Evolutionary conservation across 257 asterid species (phyloP).

Genomic region (Primulina tabacum): DNA sequence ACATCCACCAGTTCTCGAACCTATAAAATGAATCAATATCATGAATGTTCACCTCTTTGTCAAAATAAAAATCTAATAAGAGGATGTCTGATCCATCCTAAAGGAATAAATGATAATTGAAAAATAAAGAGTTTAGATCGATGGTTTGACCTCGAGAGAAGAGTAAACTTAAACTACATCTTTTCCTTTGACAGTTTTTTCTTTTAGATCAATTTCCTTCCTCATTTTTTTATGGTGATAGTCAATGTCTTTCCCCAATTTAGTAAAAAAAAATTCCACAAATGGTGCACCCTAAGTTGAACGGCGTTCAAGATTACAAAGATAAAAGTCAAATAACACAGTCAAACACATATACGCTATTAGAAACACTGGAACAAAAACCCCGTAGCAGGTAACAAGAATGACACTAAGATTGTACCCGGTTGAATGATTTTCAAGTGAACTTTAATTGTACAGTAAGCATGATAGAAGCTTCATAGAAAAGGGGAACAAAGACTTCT

Average conservation of each 20-base stretch:
- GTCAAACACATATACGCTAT: not conserved
- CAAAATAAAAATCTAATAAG: not conserved
- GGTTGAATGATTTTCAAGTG: not conserved
- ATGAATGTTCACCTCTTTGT: slow-evolving; percentile 7
- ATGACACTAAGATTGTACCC: not conserved
- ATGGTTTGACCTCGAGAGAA: slow-evolving; percentile 13
- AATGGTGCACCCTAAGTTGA: not conserved
- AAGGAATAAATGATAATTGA: not conserved
- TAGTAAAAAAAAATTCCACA: not conserved
- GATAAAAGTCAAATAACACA: slow-evolving; percentile 14
- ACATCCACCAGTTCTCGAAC: slow-evolving; percentile 7
- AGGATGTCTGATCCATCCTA: not conserved
- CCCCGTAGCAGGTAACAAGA: not conserved
- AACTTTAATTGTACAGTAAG: no score
- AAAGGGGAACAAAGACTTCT: not conserved
- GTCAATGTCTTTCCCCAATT: slow-evolving; percentile 6
- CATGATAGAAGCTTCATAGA: not conserved
- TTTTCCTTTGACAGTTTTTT: not conserved
- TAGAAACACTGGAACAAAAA: slow-evolving; percentile 3
- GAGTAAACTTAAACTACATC: slow-evolving; percentile 8
- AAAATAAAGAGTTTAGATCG: not conserved
- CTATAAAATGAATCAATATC: slow-evolving; percentile 14
- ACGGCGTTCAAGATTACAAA: not conserved
- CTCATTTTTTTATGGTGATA: not conserved
- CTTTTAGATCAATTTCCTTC: no score